Conservation (phyloP, 257 asterid genomes). For the Rauvolfia tetraphylla region DNA sequence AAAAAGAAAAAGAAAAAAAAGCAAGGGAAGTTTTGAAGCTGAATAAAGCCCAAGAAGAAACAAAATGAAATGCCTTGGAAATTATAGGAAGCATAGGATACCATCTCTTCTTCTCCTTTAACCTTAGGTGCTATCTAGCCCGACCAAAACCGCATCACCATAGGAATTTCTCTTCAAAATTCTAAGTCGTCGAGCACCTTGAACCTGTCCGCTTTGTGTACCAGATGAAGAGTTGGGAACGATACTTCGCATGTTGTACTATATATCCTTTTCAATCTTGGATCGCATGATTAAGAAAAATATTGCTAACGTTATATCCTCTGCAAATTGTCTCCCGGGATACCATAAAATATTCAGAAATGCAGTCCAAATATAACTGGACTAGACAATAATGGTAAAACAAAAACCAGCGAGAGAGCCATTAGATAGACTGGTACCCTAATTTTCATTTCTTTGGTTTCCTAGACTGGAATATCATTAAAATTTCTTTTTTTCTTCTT, state of each 20-base stretch:
- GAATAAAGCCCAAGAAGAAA: background rate
- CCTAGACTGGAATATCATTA: too few species aligned
- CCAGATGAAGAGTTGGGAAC: constrained; percentile 1
- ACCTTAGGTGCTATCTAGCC: background rate
- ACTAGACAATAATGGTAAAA: too few species aligned
- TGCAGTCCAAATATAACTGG: too few species aligned
- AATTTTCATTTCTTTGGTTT: background rate
- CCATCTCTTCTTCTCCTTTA: background rate
- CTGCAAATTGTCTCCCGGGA: background rate
- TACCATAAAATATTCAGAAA: too few species aligned
- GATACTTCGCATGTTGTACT: background rate
- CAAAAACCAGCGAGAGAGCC: too few species aligned
- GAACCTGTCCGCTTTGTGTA: constrained; percentile 14
- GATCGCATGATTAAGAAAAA: background rate
- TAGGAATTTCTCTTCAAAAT: background rate
- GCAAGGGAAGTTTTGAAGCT: background rate
- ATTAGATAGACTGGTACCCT: too few species aligned
- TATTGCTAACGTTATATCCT: background rate
- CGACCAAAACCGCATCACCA: too few species aligned
- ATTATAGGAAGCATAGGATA: background rate
- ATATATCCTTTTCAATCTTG: background rate
- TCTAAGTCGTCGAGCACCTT: background rate
- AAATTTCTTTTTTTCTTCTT: too few species aligned
- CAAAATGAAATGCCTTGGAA: background rate
- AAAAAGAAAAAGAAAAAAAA: too few species aligned